Evolutionary conservation across 2,329 filamentous ascomycete species (phyloP), one percentile per base, ranked within the genome.

Genomic region (Pestalotiopsis sp.): DNA sequence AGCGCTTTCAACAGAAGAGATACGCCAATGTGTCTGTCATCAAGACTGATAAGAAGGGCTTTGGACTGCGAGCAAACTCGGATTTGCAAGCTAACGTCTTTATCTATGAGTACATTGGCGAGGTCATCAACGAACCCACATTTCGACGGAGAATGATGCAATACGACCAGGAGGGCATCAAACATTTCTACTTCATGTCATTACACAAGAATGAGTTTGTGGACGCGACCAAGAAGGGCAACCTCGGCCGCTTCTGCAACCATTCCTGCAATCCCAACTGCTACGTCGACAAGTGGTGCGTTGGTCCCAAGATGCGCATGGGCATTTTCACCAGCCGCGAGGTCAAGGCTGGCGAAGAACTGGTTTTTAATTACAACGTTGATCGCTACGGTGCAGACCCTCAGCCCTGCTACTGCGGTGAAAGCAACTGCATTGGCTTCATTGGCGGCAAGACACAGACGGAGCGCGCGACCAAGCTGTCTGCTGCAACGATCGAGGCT

Each of bases 151-250:
- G 96, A 70, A 98, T 97, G 90, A 83, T 94, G 52, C 92, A 97
- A 75, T 99, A 99, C 80, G 94, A 98, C 77, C 88, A 96, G 61
- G 94, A 98, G 79, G 94, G 94, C 69, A 98, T 99, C 85, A 97
- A 97, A 80, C 96, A 99, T 81, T 99, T 99, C 80, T 99, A 99
- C 81, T 99, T 99, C 84, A 99, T 99, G 96, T 98, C 96, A 35
- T 89, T 99, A 70, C 97, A 90, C 77, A 97, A 97, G 79, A 93
- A 91, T 75, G 96, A 98, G 79, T 99, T 98, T 77, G 94, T 99
- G 68, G 96, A 99, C 81, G 96, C 96, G 24, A 99, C 96, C 10
- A 97, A 96, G 78, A 97, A 94, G 78, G 96, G 96, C 64, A 98
- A 98, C 73, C 87, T 99, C 5, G 96, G 94, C 64, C 91, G 96